These are phyloP conservation scores for Trametes hirsuta DNA, from an alignment of 1,284 basidiomycete genomes.

Conservation along the genomic window DNA sequence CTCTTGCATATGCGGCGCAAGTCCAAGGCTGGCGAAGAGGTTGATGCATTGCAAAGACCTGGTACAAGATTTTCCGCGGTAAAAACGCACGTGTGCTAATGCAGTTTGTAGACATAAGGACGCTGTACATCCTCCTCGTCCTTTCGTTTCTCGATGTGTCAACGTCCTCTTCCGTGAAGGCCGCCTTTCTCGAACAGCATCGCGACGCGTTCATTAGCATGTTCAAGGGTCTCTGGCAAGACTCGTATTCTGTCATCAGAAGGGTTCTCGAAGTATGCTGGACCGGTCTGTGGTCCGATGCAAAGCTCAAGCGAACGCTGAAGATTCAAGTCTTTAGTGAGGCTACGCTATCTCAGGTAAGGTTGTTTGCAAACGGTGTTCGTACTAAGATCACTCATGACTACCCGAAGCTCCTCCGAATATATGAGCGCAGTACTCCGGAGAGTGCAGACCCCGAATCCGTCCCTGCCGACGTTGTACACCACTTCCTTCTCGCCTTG, in stretches of 20 bases:
- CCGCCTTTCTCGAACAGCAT: conserved; percentile 68
- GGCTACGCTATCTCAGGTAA: conserved; percentile 60
- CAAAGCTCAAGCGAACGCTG: conserved; percentile 65
- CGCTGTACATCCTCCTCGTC: conserved; percentile 67
- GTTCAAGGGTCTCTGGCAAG: conserved; percentile 69
- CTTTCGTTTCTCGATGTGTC: conserved; percentile 64
- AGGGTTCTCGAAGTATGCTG: conserved; percentile 67
- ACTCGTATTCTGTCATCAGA: conserved; percentile 59
- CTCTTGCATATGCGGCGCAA: conserved; percentile 71
- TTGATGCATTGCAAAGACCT: conserved; percentile 53
- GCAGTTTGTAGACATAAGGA: conserved; percentile 63
- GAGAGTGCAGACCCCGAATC: conserved; percentile 58
- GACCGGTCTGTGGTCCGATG: conserved; percentile 72
- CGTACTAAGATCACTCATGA: not conserved
- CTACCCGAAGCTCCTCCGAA: conserved; percentile 58
- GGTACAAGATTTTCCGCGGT: conserved; percentile 42
- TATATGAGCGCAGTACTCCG: conserved; percentile 61
- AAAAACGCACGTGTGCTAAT: not conserved
- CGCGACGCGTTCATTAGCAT: conserved; percentile 61
- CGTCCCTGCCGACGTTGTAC: conserved; percentile 78
- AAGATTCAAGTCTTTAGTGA: conserved; percentile 75
- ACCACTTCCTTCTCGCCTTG: conserved; percentile 89
- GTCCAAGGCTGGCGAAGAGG: conserved; percentile 42
- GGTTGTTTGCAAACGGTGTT: not conserved
- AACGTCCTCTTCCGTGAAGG: conserved; percentile 54